Percentiles rank a stretch among this genome's conserved stretches.
Evolutionary conservation across 768 basidiomycete genomes (phyloP).

Genomic region (Termitomyces sp.): DNA sequence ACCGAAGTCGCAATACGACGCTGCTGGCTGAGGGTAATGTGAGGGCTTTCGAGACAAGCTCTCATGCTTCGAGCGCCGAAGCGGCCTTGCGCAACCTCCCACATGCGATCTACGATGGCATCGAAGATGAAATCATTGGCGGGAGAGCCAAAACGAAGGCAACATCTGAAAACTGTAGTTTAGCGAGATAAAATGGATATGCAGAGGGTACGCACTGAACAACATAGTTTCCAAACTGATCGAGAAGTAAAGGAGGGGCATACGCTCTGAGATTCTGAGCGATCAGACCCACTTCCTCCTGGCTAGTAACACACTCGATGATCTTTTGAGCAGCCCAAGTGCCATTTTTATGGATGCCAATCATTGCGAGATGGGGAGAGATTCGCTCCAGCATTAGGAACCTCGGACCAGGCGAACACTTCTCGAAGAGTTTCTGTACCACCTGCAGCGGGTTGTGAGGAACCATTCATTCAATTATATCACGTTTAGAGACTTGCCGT

Average conservation of each 20-base stretch:
- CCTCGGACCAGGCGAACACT: slow-evolving; percentile 72
- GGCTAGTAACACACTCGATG: slow-evolving; percentile 88
- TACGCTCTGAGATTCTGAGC: slow-evolving; percentile 88
- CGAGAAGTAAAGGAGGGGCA: slow-evolving; percentile 88
- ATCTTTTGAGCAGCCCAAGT: slow-evolving; percentile 99
- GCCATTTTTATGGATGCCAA: slow-evolving; percentile 99
- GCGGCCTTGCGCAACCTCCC: slow-evolving; percentile 97
- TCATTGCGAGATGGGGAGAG: slow-evolving; percentile 91
- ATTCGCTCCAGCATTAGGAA: slow-evolving; percentile 93
- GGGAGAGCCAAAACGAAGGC: slow-evolving; percentile 87
- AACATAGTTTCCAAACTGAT: slow-evolving; percentile 93
- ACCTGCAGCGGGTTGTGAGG: slow-evolving; percentile 46
- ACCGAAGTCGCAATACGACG: slow-evolving; percentile 93
- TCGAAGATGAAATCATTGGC: slow-evolving; percentile 96
- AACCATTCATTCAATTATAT: slow-evolving; percentile 5
- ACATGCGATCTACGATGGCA: slow-evolving; percentile 95
- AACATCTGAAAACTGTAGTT: slow-evolving; percentile 54
- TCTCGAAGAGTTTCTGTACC: slow-evolving; percentile 96
- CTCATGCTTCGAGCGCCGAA: slow-evolving; percentile 98
- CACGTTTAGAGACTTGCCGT: slow-evolving; percentile 51
- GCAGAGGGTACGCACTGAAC: slow-evolving; percentile 66
- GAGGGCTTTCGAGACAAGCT: slow-evolving; percentile 90
- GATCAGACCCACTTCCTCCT: slow-evolving; percentile 84
- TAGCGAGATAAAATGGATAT: background rate
- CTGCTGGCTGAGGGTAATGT: slow-evolving; percentile 85